These are phyloP conservation scores for Mucor indicus DNA, from an alignment of 371 early-diverging fungal species.

Conservation along the genomic window DNA sequence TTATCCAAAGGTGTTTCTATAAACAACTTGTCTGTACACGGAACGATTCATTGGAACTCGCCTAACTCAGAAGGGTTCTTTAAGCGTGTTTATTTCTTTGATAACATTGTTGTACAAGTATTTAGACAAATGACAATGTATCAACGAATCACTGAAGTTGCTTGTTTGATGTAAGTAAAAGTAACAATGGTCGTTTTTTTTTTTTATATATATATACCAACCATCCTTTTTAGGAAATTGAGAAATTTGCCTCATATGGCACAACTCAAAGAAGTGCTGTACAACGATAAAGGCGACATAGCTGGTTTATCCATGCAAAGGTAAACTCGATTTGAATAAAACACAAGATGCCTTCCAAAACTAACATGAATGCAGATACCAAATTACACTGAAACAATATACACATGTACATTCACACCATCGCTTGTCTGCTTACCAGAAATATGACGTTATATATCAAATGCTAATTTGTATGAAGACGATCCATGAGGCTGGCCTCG, in stretches of 20 bases:
- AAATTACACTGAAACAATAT: slow-evolving; percentile 58
- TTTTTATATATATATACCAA: no score
- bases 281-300: slow-evolving; percentile 45
- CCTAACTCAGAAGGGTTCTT: slow-evolving; percentile 54
- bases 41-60: slow-evolving; percentile 34
- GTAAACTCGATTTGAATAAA: no score
- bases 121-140: slow-evolving; percentile 54
- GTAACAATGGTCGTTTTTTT: no score
- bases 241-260: slow-evolving; percentile 46
- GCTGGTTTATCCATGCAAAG: slow-evolving; percentile 47
- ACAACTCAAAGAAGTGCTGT: slow-evolving; percentile 42
- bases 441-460: slow-evolving; percentile 54
- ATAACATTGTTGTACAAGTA: slow-evolving; percentile 44
- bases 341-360: no score
- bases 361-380: no score
- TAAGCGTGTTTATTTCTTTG: slow-evolving; percentile 47
- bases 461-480: slow-evolving; percentile 61
- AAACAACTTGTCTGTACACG: slow-evolving; percentile 29
- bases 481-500: slow-evolving; percentile 60
- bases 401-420: slow-evolving; percentile 56
- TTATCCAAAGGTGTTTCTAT: slow-evolving; percentile 30
- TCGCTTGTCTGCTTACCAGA: slow-evolving; percentile 58
- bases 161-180: slow-evolving; percentile 50
- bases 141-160: slow-evolving; percentile 51
- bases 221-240: slow-evolving; percentile 45